phyloP scores from a whole-genome alignment of 2,329 filamentous ascomycete species.

The Aureobasidium musti region DNA sequence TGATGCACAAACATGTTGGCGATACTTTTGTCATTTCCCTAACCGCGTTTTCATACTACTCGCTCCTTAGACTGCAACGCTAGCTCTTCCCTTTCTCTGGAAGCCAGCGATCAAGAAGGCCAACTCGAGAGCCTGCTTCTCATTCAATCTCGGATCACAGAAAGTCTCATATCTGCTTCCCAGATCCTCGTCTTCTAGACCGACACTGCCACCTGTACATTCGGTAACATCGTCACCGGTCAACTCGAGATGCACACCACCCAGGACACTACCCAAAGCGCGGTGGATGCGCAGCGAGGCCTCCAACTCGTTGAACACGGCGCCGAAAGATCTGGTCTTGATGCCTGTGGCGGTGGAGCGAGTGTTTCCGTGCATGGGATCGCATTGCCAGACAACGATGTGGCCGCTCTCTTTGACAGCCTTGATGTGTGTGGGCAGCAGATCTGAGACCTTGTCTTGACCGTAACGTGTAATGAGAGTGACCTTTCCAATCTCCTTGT shows the following conservation, averaged over 20 bases:
- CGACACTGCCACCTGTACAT: conserved; percentile 87
- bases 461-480: conserved; percentile 97
- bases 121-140: conserved; percentile 95
- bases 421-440: conserved; percentile 83
- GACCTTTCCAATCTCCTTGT: conserved; percentile 82
- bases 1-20: not conserved
- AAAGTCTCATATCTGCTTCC: conserved; percentile 92
- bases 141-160: conserved; percentile 92
- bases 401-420: conserved; percentile 79
- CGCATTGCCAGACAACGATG: conserved; percentile 92
- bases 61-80: conserved; percentile 16
- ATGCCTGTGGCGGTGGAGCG: conserved; percentile 70
- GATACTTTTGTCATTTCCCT: too few species aligned
- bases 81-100: conserved; percentile 35
- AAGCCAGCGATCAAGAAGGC: conserved; percentile 85
- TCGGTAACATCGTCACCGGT: conserved; percentile 97
- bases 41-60: too few species aligned
- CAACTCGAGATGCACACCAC: conserved; percentile 91
- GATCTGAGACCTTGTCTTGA: conserved; percentile 68
- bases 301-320: conserved; percentile 84
- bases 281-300: conserved; percentile 84
- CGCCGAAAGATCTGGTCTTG: conserved; percentile 89
- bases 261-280: conserved; percentile 79
- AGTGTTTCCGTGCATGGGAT: conserved; percentile 90
- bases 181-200: conserved; percentile 82